A percentile compares a stretch with the other conserved stretches of the same genome.
These are phyloP conservation scores for Nigrospora sphaerica DNA, from an alignment of 2,329 filamentous ascomycete species.

Conservation along the genomic window DNA sequence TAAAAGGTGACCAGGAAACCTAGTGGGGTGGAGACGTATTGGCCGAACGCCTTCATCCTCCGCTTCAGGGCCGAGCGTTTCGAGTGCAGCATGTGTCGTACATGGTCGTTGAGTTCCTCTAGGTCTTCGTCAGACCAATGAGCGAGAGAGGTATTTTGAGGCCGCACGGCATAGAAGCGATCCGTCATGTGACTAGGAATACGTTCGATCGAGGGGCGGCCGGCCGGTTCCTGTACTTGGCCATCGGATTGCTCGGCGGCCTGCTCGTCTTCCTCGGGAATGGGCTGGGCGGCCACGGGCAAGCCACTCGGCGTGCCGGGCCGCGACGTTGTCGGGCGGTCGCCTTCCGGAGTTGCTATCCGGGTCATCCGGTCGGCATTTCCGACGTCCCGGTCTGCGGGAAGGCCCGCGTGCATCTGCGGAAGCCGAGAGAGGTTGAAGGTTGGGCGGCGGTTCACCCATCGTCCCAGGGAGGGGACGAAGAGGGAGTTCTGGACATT, in stretches of 20 bases:
- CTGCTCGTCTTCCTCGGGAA: conserved; percentile 14
- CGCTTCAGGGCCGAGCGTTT: conserved; percentile 73
- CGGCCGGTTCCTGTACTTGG: conserved; percentile 7
- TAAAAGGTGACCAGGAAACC: conserved; percentile 82
- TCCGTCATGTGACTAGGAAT: conserved; percentile 55
- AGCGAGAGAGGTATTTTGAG: conserved; percentile 63
- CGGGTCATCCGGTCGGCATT: too few relatives aligned
- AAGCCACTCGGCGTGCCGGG: too few relatives aligned
- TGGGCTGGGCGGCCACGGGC: conserved; percentile 1
- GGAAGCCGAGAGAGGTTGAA: conserved; percentile 59
- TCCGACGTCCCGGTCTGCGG: not conserved
- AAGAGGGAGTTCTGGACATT: conserved; percentile 90
- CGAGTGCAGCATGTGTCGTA: conserved; percentile 82
- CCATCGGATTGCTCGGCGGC: conserved; percentile 1
- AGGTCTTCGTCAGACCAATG: conserved; percentile 73
- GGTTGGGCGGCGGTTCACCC: conserved; percentile 70
- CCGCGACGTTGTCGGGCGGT: too few relatives aligned
- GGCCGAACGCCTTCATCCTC: conserved; percentile 69
- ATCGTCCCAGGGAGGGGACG: conserved; percentile 69
- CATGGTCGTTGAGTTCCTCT: conserved; percentile 73
- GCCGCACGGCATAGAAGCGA: conserved; percentile 71
- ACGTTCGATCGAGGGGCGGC: conserved; percentile 24
- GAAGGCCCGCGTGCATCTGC: conserved; percentile 4
- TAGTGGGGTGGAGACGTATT: conserved; percentile 70
- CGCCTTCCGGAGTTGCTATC: too few relatives aligned